Evolutionary conservation across 2,329 filamentous ascomycete genomes (phyloP).

Genomic region (Diaporthe ilicicola): DNA sequence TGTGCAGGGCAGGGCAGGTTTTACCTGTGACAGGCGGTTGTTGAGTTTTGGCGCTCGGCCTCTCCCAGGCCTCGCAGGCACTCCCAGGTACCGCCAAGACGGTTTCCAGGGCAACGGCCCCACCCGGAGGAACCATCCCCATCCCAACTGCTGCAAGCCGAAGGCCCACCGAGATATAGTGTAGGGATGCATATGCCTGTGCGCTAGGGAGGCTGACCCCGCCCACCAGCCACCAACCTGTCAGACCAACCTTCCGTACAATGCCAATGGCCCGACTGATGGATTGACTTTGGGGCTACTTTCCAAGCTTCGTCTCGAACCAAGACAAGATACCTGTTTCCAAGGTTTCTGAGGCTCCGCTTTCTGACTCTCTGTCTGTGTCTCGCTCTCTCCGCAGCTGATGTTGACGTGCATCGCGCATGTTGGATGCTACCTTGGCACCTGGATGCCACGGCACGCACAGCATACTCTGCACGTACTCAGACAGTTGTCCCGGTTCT

Average conservation of each 20-base stretch:
- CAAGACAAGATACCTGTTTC: not conserved
- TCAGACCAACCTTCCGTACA: not conserved
- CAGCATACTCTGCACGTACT: not conserved
- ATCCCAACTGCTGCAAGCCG: not conserved
- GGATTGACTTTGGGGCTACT: constrained; percentile 13
- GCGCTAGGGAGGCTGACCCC: constrained; percentile 17
- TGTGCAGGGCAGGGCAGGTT: not conserved
- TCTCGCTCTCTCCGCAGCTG: not conserved
- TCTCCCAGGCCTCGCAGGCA: not conserved
- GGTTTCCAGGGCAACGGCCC: constrained; percentile 18
- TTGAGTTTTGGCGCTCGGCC: constrained; percentile 7
- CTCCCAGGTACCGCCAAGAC: constrained; percentile 6
- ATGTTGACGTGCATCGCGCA: constrained; percentile 18
- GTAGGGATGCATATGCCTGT: constrained; percentile 16
- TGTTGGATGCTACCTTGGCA: constrained; percentile 2
- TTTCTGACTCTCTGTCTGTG: not conserved
- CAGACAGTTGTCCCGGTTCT: not conserved
- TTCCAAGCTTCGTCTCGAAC: constrained; percentile 19
- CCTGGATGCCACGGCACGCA: not conserved
- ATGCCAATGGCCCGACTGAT: not conserved
- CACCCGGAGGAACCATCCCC: not conserved
- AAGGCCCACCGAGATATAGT: not conserved
- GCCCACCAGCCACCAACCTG: not conserved
- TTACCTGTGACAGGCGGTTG: not conserved
- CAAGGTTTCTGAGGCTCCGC: constrained; percentile 12